phyloP scores from a whole-genome alignment of 2,329 filamentous ascomycete genomes.

The Bipolaris oryzae region DNA sequence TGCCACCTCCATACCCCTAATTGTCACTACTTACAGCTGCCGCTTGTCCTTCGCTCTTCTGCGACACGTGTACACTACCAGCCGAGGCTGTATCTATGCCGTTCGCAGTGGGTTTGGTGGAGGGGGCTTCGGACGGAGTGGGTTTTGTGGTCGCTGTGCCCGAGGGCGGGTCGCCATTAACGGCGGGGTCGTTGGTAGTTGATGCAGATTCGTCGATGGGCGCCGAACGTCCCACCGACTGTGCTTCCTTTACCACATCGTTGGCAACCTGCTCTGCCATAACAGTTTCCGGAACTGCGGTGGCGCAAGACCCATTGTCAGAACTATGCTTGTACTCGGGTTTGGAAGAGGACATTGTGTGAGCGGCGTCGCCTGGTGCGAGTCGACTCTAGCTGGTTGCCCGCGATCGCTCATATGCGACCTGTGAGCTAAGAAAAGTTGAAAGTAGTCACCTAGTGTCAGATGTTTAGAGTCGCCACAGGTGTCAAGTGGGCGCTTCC shows the following conservation, averaged over 20 bases:
- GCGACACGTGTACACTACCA: slow-evolving; percentile 24
- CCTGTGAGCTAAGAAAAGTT: slow-evolving; percentile 29
- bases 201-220: slow-evolving; percentile 70
- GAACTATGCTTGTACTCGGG: slow-evolving; percentile 39
- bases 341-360: slow-evolving; percentile 21
- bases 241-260: slow-evolving; percentile 74
- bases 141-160: slow-evolving; percentile 41
- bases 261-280: slow-evolving; percentile 74
- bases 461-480: slow-evolving; percentile 49
- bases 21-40: slow-evolving; percentile 31
- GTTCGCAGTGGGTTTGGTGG: slow-evolving; percentile 45
- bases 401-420: slow-evolving; percentile 33
- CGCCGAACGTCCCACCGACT: slow-evolving; percentile 68
- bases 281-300: slow-evolving; percentile 64
- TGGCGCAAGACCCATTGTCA: slow-evolving; percentile 40
- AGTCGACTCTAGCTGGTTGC: slow-evolving; percentile 27
- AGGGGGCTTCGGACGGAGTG: slow-evolving; percentile 39
- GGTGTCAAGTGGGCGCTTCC: slow-evolving; percentile 48
- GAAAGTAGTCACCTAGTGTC: slow-evolving; percentile 49
- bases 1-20: not conserved
- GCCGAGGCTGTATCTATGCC: slow-evolving; percentile 26
- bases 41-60: slow-evolving; percentile 23
- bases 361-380: slow-evolving; percentile 25
- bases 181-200: slow-evolving; percentile 62
- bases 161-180: slow-evolving; percentile 53